phyloP scores from a whole-genome alignment of 2,329 filamentous ascomycete genomes.

The Chaetomiaceae sp. region DNA sequence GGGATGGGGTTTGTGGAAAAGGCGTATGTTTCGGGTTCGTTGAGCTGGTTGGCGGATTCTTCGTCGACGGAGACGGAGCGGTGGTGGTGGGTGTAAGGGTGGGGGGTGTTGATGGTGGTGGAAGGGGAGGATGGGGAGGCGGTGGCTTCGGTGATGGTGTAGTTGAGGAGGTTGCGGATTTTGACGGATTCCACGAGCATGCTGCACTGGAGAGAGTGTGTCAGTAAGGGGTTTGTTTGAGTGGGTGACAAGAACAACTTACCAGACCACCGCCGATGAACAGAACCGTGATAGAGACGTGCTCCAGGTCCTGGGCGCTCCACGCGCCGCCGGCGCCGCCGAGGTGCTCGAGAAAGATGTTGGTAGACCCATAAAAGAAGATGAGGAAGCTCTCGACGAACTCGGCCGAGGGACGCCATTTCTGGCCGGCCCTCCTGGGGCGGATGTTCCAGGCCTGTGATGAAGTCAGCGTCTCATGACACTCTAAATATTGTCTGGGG shows the following conservation, averaged over 20 bases:
- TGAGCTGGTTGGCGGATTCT: background rate
- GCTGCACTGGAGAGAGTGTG: conserved; percentile 51
- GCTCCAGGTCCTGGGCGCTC: conserved; percentile 79
- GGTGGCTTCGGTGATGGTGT: conserved; percentile 38
- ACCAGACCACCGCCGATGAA: conserved; percentile 91
- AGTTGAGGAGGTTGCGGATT: conserved; percentile 64
- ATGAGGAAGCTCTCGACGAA: conserved; percentile 88
- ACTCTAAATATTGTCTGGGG: background rate
- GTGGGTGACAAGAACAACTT: conserved; percentile 34
- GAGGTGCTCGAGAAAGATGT: conserved; percentile 90
- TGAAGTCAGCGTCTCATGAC: conserved; percentile 16
- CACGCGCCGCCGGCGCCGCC: conserved; percentile 66
- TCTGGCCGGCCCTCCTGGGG: conserved; percentile 52
- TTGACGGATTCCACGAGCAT: conserved; percentile 77
- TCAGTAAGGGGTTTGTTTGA: conserved; percentile 14
- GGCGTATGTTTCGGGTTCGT: conserved; percentile 60
- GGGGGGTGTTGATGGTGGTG: background rate
- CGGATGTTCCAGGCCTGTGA: conserved; percentile 77
- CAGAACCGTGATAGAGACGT: conserved; percentile 85
- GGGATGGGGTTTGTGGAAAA: conserved; percentile 87
- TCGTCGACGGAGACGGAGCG: background rate
- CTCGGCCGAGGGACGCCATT: conserved; percentile 75
- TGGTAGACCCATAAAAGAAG: conserved; percentile 81
- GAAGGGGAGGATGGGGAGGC: background rate
- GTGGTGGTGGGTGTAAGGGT: background rate